Conservation (phyloP, 2,329 filamentous ascomycete species). For the Colletotrichum higginsianum region DNA sequence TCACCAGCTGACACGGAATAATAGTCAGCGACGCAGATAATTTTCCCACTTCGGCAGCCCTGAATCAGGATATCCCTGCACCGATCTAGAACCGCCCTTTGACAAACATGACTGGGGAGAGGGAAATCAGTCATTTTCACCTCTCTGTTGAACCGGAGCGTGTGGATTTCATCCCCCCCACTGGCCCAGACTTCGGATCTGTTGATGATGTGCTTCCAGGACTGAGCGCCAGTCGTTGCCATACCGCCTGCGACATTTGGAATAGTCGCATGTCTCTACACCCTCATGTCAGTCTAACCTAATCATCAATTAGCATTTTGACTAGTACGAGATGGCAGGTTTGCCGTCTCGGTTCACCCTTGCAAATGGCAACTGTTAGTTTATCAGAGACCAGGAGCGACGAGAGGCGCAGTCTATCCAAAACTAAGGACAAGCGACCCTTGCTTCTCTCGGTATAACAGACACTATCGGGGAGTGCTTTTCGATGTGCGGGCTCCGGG, state of each 20-base stretch:
- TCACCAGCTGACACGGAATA: constrained; percentile 23
- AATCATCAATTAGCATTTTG: constrained; percentile 16
- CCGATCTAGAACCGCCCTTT: constrained; percentile 2
- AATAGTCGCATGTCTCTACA: constrained; percentile 4
- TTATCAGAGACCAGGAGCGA: constrained; percentile 10
- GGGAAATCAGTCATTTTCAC: not conserved
- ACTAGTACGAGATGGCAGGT: constrained; percentile 9
- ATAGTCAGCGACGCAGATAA: constrained; percentile 4
- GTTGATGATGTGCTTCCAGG: constrained; percentile 3
- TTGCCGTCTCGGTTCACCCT: not conserved
- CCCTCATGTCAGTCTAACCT: constrained; percentile 19
- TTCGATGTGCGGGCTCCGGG: not conserved
- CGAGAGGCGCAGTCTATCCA: constrained; percentile 19
- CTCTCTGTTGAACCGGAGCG: not conserved
- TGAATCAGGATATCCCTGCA: constrained; percentile 34
- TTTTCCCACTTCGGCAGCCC: constrained; percentile 19
- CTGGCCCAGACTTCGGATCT: not conserved
- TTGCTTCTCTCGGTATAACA: not conserved
- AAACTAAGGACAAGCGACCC: constrained; percentile 5
- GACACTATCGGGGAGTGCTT: not conserved
- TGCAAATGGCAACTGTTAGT: not conserved
- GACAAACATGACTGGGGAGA: not conserved
- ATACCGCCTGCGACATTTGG: not conserved
- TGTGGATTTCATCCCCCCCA: not conserved
- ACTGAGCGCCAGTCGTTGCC: not conserved